Percentiles rank a stretch among this genome's conserved stretches.
phyloP scores from a whole-genome alignment of 768 basidiomycete species.

The Russula abietina region DNA sequence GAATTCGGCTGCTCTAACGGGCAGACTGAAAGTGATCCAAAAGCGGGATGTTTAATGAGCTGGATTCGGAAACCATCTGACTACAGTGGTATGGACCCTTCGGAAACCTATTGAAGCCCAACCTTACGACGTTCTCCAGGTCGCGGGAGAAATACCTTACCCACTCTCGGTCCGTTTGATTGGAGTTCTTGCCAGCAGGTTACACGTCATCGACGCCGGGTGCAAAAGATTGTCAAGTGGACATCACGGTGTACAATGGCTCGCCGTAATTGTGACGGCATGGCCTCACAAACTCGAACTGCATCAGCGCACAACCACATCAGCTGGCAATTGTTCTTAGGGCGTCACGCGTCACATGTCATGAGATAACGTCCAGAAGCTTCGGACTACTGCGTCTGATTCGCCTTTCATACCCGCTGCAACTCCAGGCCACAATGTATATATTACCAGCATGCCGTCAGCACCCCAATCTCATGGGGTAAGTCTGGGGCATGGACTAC shows the following conservation, averaged over 20 bases:
- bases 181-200: not conserved
- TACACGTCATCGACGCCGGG: constrained; percentile 2
- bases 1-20: not conserved
- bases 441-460: constrained; percentile 15
- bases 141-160: not conserved
- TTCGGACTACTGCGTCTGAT: constrained; percentile 7
- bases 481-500: constrained; percentile 17
- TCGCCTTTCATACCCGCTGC: constrained; percentile 2
- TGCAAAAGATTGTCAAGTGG: not conserved
- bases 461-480: constrained; percentile 8
- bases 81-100: not conserved
- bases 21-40: not conserved
- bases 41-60: not conserved
- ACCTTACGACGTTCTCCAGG: constrained; percentile 41
- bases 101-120: not conserved
- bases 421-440: constrained; percentile 4
- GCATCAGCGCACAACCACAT: not conserved
- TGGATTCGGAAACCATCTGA: not conserved
- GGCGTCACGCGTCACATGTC: constrained; percentile 14
- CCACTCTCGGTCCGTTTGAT: not conserved
- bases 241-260: not conserved
- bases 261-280: constrained; percentile 8
- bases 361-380: constrained; percentile 1
- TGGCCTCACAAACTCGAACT: not conserved
- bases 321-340: not conserved